A percentile compares a stretch with the other conserved stretches of the same genome.
These are phyloP conservation scores for Thalassiosira profunda DNA, from an alignment of 108 stramenopile species.

Conservation along the genomic window DNA sequence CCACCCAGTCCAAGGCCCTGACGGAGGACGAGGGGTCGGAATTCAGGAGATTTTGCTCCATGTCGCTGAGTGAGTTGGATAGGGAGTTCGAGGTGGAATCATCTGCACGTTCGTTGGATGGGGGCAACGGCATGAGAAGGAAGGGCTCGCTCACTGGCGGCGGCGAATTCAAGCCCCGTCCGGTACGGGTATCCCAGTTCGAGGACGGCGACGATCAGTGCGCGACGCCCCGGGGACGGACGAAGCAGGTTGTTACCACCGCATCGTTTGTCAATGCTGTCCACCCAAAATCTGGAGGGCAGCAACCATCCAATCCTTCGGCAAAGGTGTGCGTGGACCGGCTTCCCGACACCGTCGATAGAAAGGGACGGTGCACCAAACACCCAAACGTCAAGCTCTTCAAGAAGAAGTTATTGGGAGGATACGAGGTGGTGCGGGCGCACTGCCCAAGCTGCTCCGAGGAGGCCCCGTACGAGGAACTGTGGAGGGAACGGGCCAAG, in stretches of 20 bases:
- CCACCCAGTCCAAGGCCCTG: too few species aligned
- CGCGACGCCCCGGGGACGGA: background rate
- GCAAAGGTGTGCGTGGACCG: background rate
- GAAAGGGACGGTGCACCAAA: background rate
- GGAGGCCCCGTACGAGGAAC: background rate
- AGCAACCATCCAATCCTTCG: background rate
- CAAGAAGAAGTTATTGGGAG: conserved; percentile 1
- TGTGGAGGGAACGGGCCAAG: too few species aligned
- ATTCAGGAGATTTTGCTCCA: too few species aligned
- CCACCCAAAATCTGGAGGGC: background rate
- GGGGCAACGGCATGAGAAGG: too few species aligned
- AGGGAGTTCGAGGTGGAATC: too few species aligned
- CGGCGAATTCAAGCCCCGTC: background rate
- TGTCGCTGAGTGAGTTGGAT: too few species aligned
- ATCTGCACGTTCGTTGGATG: too few species aligned
- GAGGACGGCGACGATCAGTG: background rate
- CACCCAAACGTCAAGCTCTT: background rate
- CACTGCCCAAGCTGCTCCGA: conserved; percentile 1
- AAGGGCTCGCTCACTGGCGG: too few species aligned
- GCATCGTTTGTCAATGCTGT: background rate
- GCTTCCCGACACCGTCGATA: background rate
- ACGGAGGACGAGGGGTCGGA: too few species aligned
- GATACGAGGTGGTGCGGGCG: background rate
- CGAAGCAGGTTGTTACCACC: background rate
- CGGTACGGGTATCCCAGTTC: background rate